A percentile compares a stretch with the other conserved stretches of the same genome.
Evolutionary conservation across 139 green algal genomes (phyloP).

Genomic region (Coelastrella sp.): DNA sequence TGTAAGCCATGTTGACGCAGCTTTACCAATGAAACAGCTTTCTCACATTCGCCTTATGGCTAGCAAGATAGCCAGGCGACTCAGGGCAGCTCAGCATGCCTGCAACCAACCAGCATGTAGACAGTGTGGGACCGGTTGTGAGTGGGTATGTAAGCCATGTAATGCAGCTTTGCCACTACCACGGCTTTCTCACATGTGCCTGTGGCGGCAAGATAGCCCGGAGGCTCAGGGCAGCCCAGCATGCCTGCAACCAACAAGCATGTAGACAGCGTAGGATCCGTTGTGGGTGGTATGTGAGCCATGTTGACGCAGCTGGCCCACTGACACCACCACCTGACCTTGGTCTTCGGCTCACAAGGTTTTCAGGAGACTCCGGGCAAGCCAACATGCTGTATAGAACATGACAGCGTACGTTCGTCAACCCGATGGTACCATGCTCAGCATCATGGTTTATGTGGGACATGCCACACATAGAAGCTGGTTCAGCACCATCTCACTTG

Average conservation of each 20-base stretch:
- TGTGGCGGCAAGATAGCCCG: conserved; percentile 79
- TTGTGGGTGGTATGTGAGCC: no score
- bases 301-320: conserved; percentile 13
- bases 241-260: conserved; percentile 89
- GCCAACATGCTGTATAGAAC: conserved; percentile 68
- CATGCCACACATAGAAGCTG: no score
- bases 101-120: conserved; percentile 62
- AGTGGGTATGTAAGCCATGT: no score
- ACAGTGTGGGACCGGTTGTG: no score
- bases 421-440: no score
- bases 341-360: conserved; percentile 71
- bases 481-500: no score
- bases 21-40: conserved; percentile 68
- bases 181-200: conserved; percentile 70
- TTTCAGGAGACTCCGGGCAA: conserved; percentile 88
- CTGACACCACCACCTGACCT: conserved; percentile 64
- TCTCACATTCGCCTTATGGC: conserved; percentile 56
- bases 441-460: no score
- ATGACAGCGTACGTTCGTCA: no score
- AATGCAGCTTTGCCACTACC: conserved; percentile 63
- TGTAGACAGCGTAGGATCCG: conserved; percentile 56
- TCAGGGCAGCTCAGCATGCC: conserved; percentile 85
- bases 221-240: conserved; percentile 85
- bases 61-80: conserved; percentile 85
- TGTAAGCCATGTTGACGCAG: conserved; percentile 59